Conservation (phyloP, 768 basidiomycete genomes). For the Mycena alexandri region DNA sequence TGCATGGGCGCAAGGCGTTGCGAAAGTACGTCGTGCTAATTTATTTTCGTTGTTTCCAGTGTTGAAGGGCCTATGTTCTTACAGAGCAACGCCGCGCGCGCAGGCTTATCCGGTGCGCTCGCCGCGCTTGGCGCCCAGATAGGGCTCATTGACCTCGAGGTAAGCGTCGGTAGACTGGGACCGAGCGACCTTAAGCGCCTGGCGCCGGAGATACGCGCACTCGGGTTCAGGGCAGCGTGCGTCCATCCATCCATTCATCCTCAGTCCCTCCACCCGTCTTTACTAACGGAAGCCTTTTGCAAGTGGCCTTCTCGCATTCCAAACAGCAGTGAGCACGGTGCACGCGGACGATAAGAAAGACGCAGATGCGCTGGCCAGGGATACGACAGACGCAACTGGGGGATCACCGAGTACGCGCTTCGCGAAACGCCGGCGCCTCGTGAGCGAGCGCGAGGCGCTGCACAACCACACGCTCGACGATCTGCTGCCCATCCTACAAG, state of each 20-base stretch:
- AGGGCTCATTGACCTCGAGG: conserved; percentile 56
- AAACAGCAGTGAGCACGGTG: conserved; percentile 51
- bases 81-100: no score
- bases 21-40: conserved; percentile 40
- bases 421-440: conserved; percentile 44
- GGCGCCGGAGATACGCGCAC: conserved; percentile 51
- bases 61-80: no score
- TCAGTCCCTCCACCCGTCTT: not conserved
- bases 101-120: no score
- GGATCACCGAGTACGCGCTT: conserved; percentile 44
- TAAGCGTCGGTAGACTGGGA: conserved; percentile 57
- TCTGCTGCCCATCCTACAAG: conserved; percentile 55
- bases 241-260: conserved; percentile 35
- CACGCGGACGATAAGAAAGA: conserved; percentile 45
- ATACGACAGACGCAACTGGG: conserved; percentile 28
- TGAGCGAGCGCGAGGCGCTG: conserved; percentile 50
- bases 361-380: conserved; percentile 12
- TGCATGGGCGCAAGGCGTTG: conserved; percentile 47
- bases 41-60: no score
- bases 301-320: conserved; percentile 55
- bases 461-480: conserved; percentile 59
- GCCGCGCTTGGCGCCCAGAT: no score
- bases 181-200: conserved; percentile 56
- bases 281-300: no score
- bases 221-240: conserved; percentile 55